These are phyloP conservation scores for Rhypophila decipiens DNA, from an alignment of 495 filamentous ascomycete genomes.

Conservation along the genomic window DNA sequence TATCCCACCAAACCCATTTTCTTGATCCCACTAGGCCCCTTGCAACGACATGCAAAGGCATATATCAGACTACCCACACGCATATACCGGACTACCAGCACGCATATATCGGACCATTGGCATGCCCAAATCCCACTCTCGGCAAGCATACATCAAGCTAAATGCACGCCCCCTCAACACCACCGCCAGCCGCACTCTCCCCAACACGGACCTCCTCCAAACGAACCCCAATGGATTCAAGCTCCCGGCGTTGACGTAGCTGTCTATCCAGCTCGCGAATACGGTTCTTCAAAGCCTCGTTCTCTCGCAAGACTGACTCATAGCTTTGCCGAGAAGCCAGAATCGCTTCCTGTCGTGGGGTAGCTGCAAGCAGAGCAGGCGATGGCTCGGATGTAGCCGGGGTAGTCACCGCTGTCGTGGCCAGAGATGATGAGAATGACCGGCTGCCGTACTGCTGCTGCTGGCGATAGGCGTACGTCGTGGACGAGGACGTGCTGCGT, in stretches of 20 bases:
- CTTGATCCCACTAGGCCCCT: no score
- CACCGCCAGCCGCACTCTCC: background rate
- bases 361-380: conserved; percentile 43
- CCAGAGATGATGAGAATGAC: background rate
- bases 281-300: conserved; percentile 65
- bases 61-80: no score
- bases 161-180: no score
- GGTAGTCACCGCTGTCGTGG: conserved; percentile 14
- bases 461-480: conserved; percentile 32
- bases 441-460: background rate
- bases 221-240: no score
- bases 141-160: no score
- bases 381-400: conserved; percentile 27
- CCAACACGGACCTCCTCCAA: background rate
- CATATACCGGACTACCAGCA: no score
- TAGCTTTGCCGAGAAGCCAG: conserved; percentile 62
- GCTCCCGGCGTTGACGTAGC: no score
- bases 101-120: no score
- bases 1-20: no score
- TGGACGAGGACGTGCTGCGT: conserved; percentile 40
- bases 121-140: no score
- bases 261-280: conserved; percentile 78
- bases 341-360: conserved; percentile 65
- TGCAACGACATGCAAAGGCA: no score
- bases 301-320: conserved; percentile 70